Conservation (phyloP, 2,329 filamentous ascomycete species). For the Emericellopsis cladophorae region DNA sequence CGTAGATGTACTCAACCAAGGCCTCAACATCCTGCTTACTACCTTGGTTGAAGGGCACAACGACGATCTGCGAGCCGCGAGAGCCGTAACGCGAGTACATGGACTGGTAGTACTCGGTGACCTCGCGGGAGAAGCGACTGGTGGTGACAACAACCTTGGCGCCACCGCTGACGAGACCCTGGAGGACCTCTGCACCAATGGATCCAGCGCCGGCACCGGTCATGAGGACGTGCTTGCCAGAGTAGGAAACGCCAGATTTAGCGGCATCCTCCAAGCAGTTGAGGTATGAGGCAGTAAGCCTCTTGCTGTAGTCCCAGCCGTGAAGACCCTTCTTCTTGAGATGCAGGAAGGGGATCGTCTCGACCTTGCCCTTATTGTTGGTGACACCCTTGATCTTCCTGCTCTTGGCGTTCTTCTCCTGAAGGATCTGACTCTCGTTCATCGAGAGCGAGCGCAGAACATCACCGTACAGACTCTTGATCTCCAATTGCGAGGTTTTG, state of each 20-base stretch:
- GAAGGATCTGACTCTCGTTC: slow-evolving; percentile 96
- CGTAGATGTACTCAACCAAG: slow-evolving; percentile 91
- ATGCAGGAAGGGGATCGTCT: slow-evolving; percentile 96
- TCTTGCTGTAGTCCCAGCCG: slow-evolving; percentile 99
- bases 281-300: slow-evolving; percentile 84
- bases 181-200: slow-evolving; percentile 91
- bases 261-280: slow-evolving; percentile 86
- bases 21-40: slow-evolving; percentile 97
- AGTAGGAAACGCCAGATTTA: slow-evolving; percentile 76
- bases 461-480: slow-evolving; percentile 89
- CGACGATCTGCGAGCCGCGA: slow-evolving; percentile 88
- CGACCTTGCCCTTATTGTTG: slow-evolving; percentile 74
- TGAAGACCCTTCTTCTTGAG: slow-evolving; percentile 87
- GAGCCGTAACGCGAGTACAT: slow-evolving; percentile 95
- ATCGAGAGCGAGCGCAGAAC: slow-evolving; percentile 89
- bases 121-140: slow-evolving; percentile 88
- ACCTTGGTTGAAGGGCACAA: slow-evolving; percentile 97
- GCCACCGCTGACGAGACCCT: slow-evolving; percentile 90
- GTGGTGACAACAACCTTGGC: slow-evolving; percentile 96
- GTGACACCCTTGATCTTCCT: slow-evolving; percentile 45
- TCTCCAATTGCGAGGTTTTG: slow-evolving; percentile 90
- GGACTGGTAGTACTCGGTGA: slow-evolving; percentile 97
- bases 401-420: slow-evolving; percentile 65
- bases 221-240: slow-evolving; percentile 94
- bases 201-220: slow-evolving; percentile 96